These are phyloP conservation scores for Phytophthora litchii DNA, from an alignment of 352 stramenopile genomes.

Conservation along the genomic window DNA sequence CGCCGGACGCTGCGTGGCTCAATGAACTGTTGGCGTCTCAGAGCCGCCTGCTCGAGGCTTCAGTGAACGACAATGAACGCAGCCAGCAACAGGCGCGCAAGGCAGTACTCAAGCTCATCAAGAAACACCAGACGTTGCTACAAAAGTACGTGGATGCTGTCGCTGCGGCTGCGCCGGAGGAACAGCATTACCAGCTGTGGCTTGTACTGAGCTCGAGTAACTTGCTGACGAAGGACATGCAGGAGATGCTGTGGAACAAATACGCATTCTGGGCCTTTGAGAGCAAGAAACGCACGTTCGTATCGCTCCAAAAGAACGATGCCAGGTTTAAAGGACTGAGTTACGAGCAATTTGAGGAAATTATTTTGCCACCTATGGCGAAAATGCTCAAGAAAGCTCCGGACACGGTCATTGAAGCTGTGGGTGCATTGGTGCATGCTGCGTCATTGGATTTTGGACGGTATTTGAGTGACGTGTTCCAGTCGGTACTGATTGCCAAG, in stretches of 20 bases:
- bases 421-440: slow-evolving; percentile 50
- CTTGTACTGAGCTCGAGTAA: slow-evolving; percentile 45
- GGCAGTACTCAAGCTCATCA: slow-evolving; percentile 51
- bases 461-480: slow-evolving; percentile 73
- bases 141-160: slow-evolving; percentile 49
- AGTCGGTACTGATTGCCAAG: slow-evolving; percentile 70
- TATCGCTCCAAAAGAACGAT: slow-evolving; percentile 45
- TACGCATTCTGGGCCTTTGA: slow-evolving; percentile 85
- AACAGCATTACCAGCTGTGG: slow-evolving; percentile 73
- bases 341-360: slow-evolving; percentile 64
- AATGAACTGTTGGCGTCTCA: slow-evolving; percentile 51
- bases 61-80: slow-evolving; percentile 50
- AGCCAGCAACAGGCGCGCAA: slow-evolving; percentile 50
- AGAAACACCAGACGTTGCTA: slow-evolving; percentile 47
- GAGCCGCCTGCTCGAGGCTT: slow-evolving; percentile 63
- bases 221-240: slow-evolving; percentile 31
- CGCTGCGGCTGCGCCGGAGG: slow-evolving; percentile 33
- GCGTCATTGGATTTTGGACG: slow-evolving; percentile 69
- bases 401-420: slow-evolving; percentile 72
- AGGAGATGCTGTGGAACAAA: slow-evolving; percentile 55
- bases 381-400: slow-evolving; percentile 88
- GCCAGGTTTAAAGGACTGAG: slow-evolving; percentile 58
- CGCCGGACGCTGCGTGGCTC: slow-evolving; percentile 42
- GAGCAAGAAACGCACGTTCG: slow-evolving; percentile 61
- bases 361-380: slow-evolving; percentile 65